Evolutionary conservation across 768 basidiomycete species (phyloP), one percentile per base, ranked within the genome.

Genomic region (Russula abietina): DNA sequence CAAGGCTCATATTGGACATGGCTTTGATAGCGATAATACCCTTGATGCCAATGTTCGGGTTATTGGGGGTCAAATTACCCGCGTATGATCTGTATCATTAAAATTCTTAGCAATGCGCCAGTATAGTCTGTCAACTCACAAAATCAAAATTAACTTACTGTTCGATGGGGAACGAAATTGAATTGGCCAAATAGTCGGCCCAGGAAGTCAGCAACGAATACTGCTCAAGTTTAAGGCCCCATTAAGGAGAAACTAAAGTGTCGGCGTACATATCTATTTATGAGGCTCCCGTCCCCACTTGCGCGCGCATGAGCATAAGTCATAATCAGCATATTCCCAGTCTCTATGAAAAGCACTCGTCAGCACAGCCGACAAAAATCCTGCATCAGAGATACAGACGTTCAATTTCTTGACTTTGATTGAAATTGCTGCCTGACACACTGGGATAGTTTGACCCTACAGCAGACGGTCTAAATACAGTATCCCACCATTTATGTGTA

Each of bases 31-130:
- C 86, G 54, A 86, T 73, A 60, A 87, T 85, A 38, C 86, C 87
- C 68, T 88, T 89, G 73, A 87, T 82, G 5, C 85, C 86, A 28
- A 87, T 75, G 67, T 87, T 87, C 17, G 86, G 84, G 67, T 87
- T 86, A 9, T 77, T 78, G n/a, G 28, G 59, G 1, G 49, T 22
- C 11, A 49, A 24, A 1, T 19, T 16, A 55, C 70, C 66, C 2
- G 65, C 61, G 4, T 59, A 55, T 7, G 33, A 17, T 41, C 70
- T 68, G 49, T 55, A 28, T 38, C n/a, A 41, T 36, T 43, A 12
- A 60, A 41, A 59, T 61, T 43, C 19, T 64, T 48, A 49, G 39
- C 16, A 26, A 3, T 14, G 24, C 11, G 33, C 11, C 11, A 12
- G 11, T 12, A 2, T 30, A 83, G 73, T 9, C 74, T 65, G 0